Evolutionary conservation across 2,329 filamentous ascomycete genomes (phyloP).

Genomic region (Trichothecium sympodiale): DNA sequence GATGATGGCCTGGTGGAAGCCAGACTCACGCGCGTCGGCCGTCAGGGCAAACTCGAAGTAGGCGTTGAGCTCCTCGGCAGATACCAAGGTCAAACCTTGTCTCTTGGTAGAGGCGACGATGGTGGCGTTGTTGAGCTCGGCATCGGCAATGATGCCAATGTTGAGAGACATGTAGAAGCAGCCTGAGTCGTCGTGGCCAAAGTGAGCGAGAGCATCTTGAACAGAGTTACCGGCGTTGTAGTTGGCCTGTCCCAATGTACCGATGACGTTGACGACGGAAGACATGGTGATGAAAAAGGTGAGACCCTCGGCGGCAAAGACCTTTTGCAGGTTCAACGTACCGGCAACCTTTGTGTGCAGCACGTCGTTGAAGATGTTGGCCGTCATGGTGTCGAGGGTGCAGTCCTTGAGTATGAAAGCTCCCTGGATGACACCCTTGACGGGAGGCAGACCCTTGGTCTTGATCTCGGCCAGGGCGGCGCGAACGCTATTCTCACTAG

Average conservation of each 20-base stretch:
- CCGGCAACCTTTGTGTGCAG: conserved; percentile 8
- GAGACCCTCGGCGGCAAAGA: background rate
- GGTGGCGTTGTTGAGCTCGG: conserved; percentile 1
- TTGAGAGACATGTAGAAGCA: conserved; percentile 4
- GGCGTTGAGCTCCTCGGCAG: conserved; percentile 1
- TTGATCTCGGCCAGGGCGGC: conserved; percentile 3
- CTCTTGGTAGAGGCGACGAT: background rate
- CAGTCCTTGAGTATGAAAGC: conserved; percentile 8
- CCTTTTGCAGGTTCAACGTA: conserved; percentile 7
- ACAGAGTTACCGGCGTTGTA: conserved; percentile 10
- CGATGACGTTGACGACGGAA: conserved; percentile 9
- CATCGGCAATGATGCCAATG: conserved; percentile 1
- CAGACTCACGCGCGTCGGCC: background rate
- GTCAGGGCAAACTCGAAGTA: conserved; percentile 2
- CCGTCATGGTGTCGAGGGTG: conserved; percentile 10
- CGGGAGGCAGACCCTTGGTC: background rate
- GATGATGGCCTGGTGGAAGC: conserved; percentile 3
- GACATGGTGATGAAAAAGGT: conserved; percentile 11
- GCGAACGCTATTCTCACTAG: conserved; percentile 1
- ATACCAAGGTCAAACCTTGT: background rate
- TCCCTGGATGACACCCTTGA: conserved; percentile 8
- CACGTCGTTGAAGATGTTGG: conserved; percentile 6
- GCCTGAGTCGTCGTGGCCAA: conserved; percentile 1
- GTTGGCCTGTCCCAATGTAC: conserved; percentile 8
- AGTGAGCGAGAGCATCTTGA: conserved; percentile 8